phyloP scores from a whole-genome alignment of 2,329 filamentous ascomycete species.

The Cephalotrichum gorgonifer region DNA sequence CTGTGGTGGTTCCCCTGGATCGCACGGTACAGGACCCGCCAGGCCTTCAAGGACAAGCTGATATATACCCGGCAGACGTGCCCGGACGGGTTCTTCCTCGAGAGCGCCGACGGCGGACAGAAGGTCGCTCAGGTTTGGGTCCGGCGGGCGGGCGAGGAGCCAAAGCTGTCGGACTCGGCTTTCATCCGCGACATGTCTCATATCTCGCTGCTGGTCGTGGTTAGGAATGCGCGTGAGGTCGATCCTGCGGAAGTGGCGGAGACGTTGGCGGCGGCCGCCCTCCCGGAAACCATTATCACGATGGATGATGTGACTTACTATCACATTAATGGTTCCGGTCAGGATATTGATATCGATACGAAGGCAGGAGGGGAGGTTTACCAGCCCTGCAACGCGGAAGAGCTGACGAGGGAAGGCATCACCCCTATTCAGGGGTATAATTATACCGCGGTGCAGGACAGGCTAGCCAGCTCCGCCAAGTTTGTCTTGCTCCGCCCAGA shows the following conservation, averaged over 20 bases:
- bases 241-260: neutral
- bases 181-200: neutral
- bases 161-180: neutral
- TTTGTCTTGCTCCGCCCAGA: conserved; percentile 2
- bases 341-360: neutral
- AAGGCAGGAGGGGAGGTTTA: neutral
- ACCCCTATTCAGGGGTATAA: conserved; percentile 16
- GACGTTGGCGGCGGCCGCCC: neutral
- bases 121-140: conserved; percentile 2
- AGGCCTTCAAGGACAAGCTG: neutral
- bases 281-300: neutral
- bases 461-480: neutral
- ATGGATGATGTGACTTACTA: conserved; percentile 3
- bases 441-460: neutral
- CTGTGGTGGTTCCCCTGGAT: conserved; percentile 2
- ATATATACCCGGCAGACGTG: neutral
- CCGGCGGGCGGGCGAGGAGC: neutral
- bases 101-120: neutral
- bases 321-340: neutral
- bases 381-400: conserved; percentile 17
- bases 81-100: conserved; percentile 2
- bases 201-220: neutral
- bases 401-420: conserved; percentile 49
- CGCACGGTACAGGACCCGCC: neutral
- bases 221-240: neutral